Evolutionary conservation across 1,139 yeast genomes (phyloP), one percentile per base, ranked within the genome.

Genomic region (Pichia terricola): DNA sequence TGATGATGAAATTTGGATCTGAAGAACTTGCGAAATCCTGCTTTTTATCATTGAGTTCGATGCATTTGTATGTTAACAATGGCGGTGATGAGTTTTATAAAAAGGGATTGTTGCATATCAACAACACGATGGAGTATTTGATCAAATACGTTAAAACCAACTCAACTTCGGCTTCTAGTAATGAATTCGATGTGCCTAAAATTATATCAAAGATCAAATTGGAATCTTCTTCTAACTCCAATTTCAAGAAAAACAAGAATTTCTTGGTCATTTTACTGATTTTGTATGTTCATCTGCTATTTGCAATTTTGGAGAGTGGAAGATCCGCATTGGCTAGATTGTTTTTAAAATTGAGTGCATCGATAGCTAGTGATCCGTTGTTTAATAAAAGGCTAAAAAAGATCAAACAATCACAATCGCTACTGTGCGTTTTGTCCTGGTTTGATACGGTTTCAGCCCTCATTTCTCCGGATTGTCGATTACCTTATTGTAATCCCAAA

Each of bases 1-100:
- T 75, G 42, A 77, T 78, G 31, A 59, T 75, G 47, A 68, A 70
- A 43, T 73, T 75, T 52, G 75, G 79, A 50, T 77, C 75, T 52
- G 69, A 72, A 51, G 76, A 73, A 50, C 66, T 74, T 38, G 79
- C 79, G 1, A 63, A 76, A 46, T 70, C 76, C 48, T 74, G 79
- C 49, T 74, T 75, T 48, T 66, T 75, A 28, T 72, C 78, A 1
- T 54, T 75, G 26, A 72, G 77, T 5, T 73, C 78, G 41, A 72
- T 74, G 38, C 80, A 75, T 54, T 59, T 75, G 34, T 73, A 72
- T 51, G 77, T 73, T 45, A 68, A 72, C 41, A 66, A 67, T 50
- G 77, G 77, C 5, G 75, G 72, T 3, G 61, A 63, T 43, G 75
- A 72, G 40, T 72, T 70, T 50, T 74, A 73, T 54, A 64, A 61